Percentiles rank a stretch among this genome's conserved stretches.
These are phyloP conservation scores for Eudorina sp. DNA, from an alignment of 139 green algal genomes.

Conservation along the genomic window DNA sequence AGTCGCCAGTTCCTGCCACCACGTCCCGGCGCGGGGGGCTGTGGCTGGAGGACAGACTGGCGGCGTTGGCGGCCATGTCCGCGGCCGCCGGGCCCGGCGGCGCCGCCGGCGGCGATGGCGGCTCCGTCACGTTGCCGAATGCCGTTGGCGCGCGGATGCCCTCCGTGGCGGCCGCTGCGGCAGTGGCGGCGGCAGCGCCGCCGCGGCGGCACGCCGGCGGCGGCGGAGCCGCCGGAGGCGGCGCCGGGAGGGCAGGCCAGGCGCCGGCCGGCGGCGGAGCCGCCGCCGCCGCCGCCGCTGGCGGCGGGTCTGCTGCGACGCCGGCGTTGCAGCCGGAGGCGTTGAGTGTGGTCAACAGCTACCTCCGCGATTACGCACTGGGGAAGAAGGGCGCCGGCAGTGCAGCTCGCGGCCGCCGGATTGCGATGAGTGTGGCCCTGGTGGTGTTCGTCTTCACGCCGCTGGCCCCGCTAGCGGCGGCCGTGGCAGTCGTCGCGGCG, in stretches of 20 bases:
- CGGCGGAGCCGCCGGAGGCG: neutral
- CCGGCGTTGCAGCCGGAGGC: neutral
- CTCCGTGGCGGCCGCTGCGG: neutral
- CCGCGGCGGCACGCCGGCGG: neutral
- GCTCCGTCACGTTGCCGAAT: neutral
- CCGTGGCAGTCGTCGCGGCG: neutral
- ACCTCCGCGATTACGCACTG: neutral
- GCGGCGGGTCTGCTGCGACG: neutral
- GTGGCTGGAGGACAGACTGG: conserved; percentile 1
- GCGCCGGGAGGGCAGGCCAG: too few species aligned
- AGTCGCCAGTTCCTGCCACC: neutral
- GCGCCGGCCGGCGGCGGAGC: neutral
- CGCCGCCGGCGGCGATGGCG: too few species aligned
- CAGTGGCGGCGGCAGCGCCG: neutral
- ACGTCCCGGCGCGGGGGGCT: neutral
- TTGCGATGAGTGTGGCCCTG: neutral
- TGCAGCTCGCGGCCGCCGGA: neutral
- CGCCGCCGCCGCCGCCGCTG: neutral
- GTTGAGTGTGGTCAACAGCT: conserved; percentile 7
- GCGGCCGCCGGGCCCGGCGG: neutral
- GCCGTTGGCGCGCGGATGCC: neutral
- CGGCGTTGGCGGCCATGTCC: neutral
- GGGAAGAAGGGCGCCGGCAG: neutral
- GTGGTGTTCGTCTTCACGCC: neutral
- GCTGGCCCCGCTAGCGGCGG: neutral